Evolutionary conservation across 2,329 filamentous ascomycete genomes (phyloP).

Genomic region (Fusarium nurragi): DNA sequence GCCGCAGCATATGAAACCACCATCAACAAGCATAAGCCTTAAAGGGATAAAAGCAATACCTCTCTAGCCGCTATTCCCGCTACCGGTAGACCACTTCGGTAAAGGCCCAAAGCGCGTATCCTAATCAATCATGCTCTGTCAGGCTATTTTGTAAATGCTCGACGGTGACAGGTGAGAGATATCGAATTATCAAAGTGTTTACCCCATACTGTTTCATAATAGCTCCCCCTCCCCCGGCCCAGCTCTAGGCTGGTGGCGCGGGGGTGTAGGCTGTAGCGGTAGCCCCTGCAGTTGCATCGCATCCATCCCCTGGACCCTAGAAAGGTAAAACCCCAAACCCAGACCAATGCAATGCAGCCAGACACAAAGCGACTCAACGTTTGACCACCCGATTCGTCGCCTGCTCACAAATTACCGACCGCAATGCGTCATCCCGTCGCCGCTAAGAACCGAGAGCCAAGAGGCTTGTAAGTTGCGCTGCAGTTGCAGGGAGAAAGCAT

Average conservation of each 20-base stretch:
- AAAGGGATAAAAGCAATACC: conserved; percentile 1
- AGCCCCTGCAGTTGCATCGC: neutral
- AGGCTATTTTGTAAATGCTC: conserved; percentile 18
- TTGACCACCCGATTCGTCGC: conserved; percentile 37
- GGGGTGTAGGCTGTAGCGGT: neutral
- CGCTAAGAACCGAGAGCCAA: conserved; percentile 10
- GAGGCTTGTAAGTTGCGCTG: conserved; percentile 1
- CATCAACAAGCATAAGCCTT: neutral
- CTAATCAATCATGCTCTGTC: neutral
- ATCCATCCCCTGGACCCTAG: conserved; percentile 30
- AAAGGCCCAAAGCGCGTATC: neutral
- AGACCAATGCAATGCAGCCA: neutral
- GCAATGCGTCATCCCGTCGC: conserved; percentile 44
- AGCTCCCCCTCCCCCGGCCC: conserved; percentile 20
- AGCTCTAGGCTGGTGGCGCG: conserved; percentile 13
- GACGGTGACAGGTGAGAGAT: conserved; percentile 43
- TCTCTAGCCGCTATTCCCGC: conserved; percentile 7
- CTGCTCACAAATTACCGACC: conserved; percentile 39
- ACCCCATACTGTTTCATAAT: conserved; percentile 48
- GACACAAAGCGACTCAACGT: conserved; percentile 2
- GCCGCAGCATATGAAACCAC: neutral
- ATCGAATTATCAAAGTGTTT: conserved; percentile 34
- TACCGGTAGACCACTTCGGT: neutral
- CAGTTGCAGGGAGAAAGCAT: neutral
- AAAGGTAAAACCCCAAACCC: neutral